These are phyloP conservation scores for Sugiyamaella paludigena DNA, from an alignment of 1,139 yeast species.

Conservation along the genomic window DNA sequence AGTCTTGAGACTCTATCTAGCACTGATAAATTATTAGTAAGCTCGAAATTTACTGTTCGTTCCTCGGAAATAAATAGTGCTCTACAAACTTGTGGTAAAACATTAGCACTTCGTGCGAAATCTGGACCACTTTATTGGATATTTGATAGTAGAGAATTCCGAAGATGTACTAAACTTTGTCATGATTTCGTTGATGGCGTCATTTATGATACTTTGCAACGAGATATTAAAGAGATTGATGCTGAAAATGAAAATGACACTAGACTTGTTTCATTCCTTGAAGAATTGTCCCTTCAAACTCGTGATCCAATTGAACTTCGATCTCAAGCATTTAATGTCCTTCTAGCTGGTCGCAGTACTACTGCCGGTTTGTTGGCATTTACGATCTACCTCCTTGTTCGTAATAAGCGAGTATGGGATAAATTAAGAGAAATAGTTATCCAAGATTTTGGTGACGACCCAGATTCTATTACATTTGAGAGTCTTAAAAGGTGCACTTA, in stretches of 20 bases:
- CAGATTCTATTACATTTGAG: slow-evolving; percentile 43
- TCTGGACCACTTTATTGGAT: slow-evolving; percentile 18
- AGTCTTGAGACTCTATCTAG: slow-evolving; percentile 35
- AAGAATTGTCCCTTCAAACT: slow-evolving; percentile 51
- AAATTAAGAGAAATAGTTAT: slow-evolving; percentile 44
- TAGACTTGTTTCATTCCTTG: slow-evolving; percentile 38
- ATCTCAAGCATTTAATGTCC: slow-evolving; percentile 51
- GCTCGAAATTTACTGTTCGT: slow-evolving; percentile 32
- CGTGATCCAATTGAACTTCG: slow-evolving; percentile 48
- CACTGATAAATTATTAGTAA: slow-evolving; percentile 35
- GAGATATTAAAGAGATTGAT: slow-evolving; percentile 5
- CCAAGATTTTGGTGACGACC: slow-evolving; percentile 29
- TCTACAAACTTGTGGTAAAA: slow-evolving; percentile 40
- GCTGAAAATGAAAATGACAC: slow-evolving; percentile 3
- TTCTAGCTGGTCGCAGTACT: slow-evolving; percentile 58
- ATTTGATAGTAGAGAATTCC: slow-evolving; percentile 33
- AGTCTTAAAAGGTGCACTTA: slow-evolving; percentile 50
- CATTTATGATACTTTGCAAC: slow-evolving; percentile 32
- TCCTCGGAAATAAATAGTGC: slow-evolving; percentile 22
- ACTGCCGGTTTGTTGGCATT: slow-evolving; percentile 55
- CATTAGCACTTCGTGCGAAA: slow-evolving; percentile 29
- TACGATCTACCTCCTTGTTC: slow-evolving; percentile 47
- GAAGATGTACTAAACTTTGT: slow-evolving; percentile 25
- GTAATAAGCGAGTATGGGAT: slow-evolving; percentile 43
- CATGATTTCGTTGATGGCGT: slow-evolving; percentile 37